phyloP scores from a whole-genome alignment of 805 yeast genomes.

The Kuraishia hungarica region DNA sequence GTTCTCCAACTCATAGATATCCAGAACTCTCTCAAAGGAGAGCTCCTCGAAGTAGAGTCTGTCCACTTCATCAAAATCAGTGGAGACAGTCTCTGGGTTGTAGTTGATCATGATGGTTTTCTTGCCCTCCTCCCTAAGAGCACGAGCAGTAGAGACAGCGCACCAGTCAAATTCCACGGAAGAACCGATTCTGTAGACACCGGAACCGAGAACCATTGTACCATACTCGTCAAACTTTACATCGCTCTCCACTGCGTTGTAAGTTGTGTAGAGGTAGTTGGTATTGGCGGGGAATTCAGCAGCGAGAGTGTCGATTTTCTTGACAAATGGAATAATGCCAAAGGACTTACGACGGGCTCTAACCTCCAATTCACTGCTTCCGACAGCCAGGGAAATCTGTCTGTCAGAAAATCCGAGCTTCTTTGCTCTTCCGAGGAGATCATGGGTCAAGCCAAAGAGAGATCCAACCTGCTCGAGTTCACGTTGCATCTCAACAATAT shows the following conservation, averaged over 20 bases:
- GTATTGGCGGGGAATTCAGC: conserved; percentile 99
- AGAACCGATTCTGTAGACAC: conserved; percentile 97
- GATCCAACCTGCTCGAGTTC: conserved; percentile 62
- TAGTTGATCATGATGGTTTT: conserved; percentile 95
- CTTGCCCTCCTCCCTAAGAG: conserved; percentile 79
- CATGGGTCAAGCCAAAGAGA: conserved; percentile 53
- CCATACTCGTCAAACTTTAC: conserved; percentile 84
- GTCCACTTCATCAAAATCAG: conserved; percentile 98
- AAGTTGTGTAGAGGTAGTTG: conserved; percentile 91
- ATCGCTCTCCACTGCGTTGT: conserved; percentile 84
- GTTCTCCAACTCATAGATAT: conserved; percentile 87
- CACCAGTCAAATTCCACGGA: conserved; percentile 99
- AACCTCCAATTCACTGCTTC: conserved; percentile 68
- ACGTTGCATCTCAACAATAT: conserved; percentile 83
- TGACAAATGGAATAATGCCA: conserved; percentile 86
- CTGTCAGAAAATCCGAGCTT: conserved; percentile 92
- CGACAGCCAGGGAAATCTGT: conserved; percentile 78
- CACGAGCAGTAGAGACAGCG: conserved; percentile 94
- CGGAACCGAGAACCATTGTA: conserved; percentile 94
- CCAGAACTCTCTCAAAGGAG: conserved; percentile 93
- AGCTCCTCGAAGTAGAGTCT: conserved; percentile 94
- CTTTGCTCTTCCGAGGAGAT: conserved; percentile 71
- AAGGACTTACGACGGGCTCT: conserved; percentile 73
- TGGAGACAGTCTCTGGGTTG: conserved; percentile 97
- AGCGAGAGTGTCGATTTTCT: conserved; percentile 94